Evolutionary conservation across 2,329 filamentous ascomycete genomes (phyloP).

Genomic region (Fusarium anguioides): DNA sequence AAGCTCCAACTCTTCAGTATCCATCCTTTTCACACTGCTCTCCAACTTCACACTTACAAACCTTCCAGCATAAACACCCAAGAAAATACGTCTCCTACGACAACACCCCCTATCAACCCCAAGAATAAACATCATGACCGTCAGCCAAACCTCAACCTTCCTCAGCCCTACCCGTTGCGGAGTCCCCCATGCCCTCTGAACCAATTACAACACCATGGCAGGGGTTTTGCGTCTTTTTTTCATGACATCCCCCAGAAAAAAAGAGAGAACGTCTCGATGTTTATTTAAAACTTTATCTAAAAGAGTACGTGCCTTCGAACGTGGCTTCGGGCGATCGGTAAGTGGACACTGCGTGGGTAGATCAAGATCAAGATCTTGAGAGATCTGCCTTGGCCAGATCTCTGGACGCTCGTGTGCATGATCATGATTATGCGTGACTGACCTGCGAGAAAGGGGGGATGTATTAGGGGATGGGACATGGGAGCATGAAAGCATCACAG

Average conservation of each 20-base stretch:
- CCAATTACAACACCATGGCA: slow-evolving; percentile 36
- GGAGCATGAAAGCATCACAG: background rate
- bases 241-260: slow-evolving; percentile 12
- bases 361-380: slow-evolving; percentile 25
- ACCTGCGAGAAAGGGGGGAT: background rate
- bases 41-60: background rate
- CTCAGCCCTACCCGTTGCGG: slow-evolving; percentile 42
- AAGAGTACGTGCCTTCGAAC: slow-evolving; percentile 2
- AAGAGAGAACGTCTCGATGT: slow-evolving; percentile 6
- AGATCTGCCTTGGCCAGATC: slow-evolving; percentile 36
- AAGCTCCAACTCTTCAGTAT: background rate
- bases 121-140: slow-evolving; percentile 38
- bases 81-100: slow-evolving; percentile 19
- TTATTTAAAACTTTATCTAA: slow-evolving; percentile 13
- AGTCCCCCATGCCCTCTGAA: slow-evolving; percentile 24
- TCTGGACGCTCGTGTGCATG: slow-evolving; percentile 24
- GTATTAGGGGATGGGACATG: background rate
- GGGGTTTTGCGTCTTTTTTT: slow-evolving; percentile 35
- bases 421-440: slow-evolving; percentile 21
- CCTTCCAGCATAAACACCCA: background rate
- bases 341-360: slow-evolving; percentile 37
- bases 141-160: slow-evolving; percentile 30
- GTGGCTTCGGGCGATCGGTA: slow-evolving; percentile 38
- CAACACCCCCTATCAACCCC: slow-evolving; percentile 27
- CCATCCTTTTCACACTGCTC: background rate